Percentiles rank a stretch among this genome's conserved stretches.
These are phyloP conservation scores for Rhizopogon rudus DNA, from an alignment of 768 basidiomycete species.

Conservation along the genomic window DNA sequence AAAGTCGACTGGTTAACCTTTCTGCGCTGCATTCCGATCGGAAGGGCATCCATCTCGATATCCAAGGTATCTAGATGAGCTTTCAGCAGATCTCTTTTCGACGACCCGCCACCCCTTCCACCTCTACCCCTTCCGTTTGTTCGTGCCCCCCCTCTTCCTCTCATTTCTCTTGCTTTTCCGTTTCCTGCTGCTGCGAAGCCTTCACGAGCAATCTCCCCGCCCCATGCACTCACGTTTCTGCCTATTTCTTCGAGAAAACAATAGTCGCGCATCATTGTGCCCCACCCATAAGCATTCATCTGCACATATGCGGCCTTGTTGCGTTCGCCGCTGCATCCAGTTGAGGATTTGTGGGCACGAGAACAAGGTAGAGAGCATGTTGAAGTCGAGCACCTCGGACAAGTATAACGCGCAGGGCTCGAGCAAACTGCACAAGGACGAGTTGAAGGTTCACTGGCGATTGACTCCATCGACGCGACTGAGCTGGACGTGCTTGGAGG, in stretches of 20 bases:
- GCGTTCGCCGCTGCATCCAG: conserved; percentile 66
- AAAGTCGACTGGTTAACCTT: conserved; percentile 78
- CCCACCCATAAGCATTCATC: conserved; percentile 83
- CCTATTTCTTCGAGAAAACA: conserved; percentile 80
- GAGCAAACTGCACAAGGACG: conserved; percentile 48
- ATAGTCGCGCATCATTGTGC: conserved; percentile 88
- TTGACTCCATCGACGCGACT: not conserved
- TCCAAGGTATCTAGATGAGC: conserved; percentile 62
- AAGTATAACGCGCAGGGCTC: conserved; percentile 61
- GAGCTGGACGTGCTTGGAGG: not conserved
- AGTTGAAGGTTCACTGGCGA: not conserved
- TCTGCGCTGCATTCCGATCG: conserved; percentile 77
- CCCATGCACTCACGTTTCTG: conserved; percentile 71
- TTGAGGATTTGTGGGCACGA: conserved; percentile 54
- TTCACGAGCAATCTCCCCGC: conserved; percentile 60
- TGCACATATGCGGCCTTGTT: conserved; percentile 71
- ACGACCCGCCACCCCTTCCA: conserved; percentile 27
- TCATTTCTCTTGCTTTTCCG: conserved; percentile 12
- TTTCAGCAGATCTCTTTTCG: conserved; percentile 64
- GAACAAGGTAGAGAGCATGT: conserved; percentile 76
- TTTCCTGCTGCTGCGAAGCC: conserved; percentile 39
- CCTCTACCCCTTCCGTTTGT: conserved; percentile 22
- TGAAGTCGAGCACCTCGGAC: conserved; percentile 66
- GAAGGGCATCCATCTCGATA: conserved; percentile 72
- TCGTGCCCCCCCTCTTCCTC: conserved; percentile 19